Conservation (phyloP, 208 protist species). For the Willaertia magna region DNA sequence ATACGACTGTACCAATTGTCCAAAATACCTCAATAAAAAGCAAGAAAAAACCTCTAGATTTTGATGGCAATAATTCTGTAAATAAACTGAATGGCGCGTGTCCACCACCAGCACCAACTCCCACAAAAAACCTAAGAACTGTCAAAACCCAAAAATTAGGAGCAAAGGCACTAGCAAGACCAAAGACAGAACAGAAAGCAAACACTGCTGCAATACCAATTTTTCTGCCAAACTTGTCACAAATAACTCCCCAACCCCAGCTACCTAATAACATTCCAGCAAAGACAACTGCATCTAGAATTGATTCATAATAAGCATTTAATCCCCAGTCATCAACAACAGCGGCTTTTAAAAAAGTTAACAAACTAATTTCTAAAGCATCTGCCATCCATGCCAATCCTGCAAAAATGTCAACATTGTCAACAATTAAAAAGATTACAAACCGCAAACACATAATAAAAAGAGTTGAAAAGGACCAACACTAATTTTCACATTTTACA, state of each 20-base stretch:
- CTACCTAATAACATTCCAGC: constrained; percentile 10
- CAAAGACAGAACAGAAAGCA: not conserved
- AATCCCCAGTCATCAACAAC: not conserved
- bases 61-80: not conserved
- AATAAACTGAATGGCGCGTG: not conserved
- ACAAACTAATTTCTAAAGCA: not conserved
- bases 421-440: too few species aligned
- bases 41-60: not conserved
- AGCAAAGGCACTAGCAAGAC: not conserved
- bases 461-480: not conserved
- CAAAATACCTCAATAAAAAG: not conserved
- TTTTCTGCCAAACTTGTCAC: not conserved
- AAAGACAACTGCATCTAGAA: not conserved
- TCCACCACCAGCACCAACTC: not conserved
- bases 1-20: not conserved
- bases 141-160: not conserved
- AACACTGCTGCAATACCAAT: not conserved
- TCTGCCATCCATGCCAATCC: not conserved
- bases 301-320: not conserved
- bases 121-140: not conserved
- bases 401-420: not conserved
- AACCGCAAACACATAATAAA: not conserved
- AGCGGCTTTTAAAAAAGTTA: not conserved
- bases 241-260: not conserved
- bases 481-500: not conserved